Base-by-base conservation (phyloP, 192 early-diverging fungal genomes). In the Anaeromyces robustus region DNA sequence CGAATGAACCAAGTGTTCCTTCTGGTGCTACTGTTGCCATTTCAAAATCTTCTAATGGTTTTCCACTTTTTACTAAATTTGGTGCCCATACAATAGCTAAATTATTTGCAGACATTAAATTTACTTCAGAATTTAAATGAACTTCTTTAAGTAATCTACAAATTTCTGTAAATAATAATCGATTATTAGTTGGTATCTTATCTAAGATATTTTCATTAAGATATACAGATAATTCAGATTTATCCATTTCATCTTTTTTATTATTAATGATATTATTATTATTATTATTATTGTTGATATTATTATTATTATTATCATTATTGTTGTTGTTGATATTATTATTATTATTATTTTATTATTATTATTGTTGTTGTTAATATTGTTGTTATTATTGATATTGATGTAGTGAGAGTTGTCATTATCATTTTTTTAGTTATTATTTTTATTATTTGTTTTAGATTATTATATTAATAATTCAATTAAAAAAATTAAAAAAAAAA, bases 71-170 rank as follows among this genome's bases (percentile, higher is more conserved):
- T 2, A 96, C 90, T 82, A 98, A 87, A 81, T 96, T 98, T 12
- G 96, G 95, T 11, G 94, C 88, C 89, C 95, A 94, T 2, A 96
- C 93, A 18, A 95, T 90, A 0, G 94, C 93, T 77, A 97, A 86
- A 84, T 94, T 95, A 34, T 87, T 86, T 7, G 93, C 81, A 2
- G 92, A 95, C 96, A 98, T 98, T 80, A 91, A 88, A 89, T 97
- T 98, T 2, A 82, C 81, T 43, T 84, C 82, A 29, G 89, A 86
- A 82, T 93, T 19, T 9, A 11, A 9, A 68, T 68, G 18, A n/a
- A 68, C 52, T n/a, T 68, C 52, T n/a, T 68, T 68, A 11, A 68
- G 19, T 4, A 68, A 19, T n/a, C 52, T 19, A 68, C 52, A 68
- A 9, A 68, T 68, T 68, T 68, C 52, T 11, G 52, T 26, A 68